Evolutionary conservation across 768 basidiomycete genomes (phyloP).

Genomic region (Macrocybe gigantea): DNA sequence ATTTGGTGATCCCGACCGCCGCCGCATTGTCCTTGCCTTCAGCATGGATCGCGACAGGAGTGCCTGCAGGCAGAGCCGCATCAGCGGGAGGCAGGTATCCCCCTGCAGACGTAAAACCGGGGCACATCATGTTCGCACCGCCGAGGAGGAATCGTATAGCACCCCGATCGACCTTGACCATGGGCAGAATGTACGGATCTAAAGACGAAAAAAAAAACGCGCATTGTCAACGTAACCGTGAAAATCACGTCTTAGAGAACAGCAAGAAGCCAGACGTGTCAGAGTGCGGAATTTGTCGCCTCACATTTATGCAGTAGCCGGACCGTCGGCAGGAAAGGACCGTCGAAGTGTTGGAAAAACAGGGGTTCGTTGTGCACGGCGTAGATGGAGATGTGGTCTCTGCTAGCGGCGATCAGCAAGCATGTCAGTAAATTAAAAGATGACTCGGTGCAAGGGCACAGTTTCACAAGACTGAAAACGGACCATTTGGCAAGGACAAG

Average conservation of each 20-base stretch:
- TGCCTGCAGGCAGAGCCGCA: slow-evolving; percentile 58
- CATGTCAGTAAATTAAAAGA: slow-evolving; percentile 14
- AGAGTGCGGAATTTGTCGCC: slow-evolving; percentile 12
- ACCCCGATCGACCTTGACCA: slow-evolving; percentile 88
- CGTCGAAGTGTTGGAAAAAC: slow-evolving; percentile 96
- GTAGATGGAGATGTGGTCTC: slow-evolving; percentile 93
- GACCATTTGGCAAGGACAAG: slow-evolving; percentile 94
- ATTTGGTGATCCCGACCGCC: slow-evolving; percentile 77
- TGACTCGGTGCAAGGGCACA: not conserved
- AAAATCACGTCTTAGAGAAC: not conserved
- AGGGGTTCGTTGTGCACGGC: slow-evolving; percentile 82
- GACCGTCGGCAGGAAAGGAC: slow-evolving; percentile 85
- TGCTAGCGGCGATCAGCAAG: slow-evolving; percentile 43
- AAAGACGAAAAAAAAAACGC: slow-evolving; percentile 6
- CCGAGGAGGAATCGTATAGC: slow-evolving; percentile 96
- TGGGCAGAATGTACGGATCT: slow-evolving; percentile 92
- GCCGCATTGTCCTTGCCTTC: slow-evolving; percentile 94
- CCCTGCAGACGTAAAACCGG: slow-evolving; percentile 89
- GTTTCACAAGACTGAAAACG: slow-evolving; percentile 19
- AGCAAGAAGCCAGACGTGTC: no score
- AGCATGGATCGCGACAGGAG: slow-evolving; percentile 86
- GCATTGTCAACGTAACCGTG: slow-evolving; percentile 1
- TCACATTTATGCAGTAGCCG: slow-evolving; percentile 88
- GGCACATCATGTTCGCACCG: slow-evolving; percentile 96
- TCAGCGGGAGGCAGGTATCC: slow-evolving; percentile 79